phyloP scores from a whole-genome alignment of 1,139 yeast genomes.

The Yamadazyma trypodendri region DNA sequence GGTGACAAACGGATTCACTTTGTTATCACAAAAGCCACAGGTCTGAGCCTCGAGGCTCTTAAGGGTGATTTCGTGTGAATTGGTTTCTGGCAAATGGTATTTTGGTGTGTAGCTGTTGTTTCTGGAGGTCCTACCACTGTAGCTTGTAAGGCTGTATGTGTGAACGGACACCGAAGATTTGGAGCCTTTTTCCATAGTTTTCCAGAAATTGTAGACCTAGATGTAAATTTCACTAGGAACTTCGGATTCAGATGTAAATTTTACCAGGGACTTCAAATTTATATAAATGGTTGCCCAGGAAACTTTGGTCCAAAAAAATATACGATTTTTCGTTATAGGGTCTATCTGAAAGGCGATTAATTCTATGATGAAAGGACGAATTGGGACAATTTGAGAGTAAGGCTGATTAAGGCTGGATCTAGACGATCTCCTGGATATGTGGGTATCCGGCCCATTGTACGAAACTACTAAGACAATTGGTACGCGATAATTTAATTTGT shows the following conservation, averaged over 20 bases:
- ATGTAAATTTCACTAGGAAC: too few relatives aligned
- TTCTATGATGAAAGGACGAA: too few relatives aligned
- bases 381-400: too few relatives aligned
- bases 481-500: conserved; percentile 1
- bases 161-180: conserved; percentile 1
- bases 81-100: neutral
- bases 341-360: too few relatives aligned
- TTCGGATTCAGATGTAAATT: too few relatives aligned
- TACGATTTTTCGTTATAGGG: too few relatives aligned
- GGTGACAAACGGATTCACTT: conserved; percentile 1
- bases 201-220: too few relatives aligned
- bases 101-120: conserved; percentile 1
- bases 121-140: neutral
- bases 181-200: neutral
- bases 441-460: too few relatives aligned
- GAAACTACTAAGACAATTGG: neutral
- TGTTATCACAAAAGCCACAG: neutral
- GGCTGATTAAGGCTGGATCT: too few relatives aligned
- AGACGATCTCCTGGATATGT: too few relatives aligned
- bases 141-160: conserved; percentile 1
- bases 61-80: neutral
- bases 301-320: neutral
- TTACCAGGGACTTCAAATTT: too few relatives aligned
- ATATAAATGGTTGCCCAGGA: too few relatives aligned
- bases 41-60: neutral